These are phyloP conservation scores for Arthrobotrys conoides DNA, from an alignment of 2,329 filamentous ascomycete species.

Conservation along the genomic window DNA sequence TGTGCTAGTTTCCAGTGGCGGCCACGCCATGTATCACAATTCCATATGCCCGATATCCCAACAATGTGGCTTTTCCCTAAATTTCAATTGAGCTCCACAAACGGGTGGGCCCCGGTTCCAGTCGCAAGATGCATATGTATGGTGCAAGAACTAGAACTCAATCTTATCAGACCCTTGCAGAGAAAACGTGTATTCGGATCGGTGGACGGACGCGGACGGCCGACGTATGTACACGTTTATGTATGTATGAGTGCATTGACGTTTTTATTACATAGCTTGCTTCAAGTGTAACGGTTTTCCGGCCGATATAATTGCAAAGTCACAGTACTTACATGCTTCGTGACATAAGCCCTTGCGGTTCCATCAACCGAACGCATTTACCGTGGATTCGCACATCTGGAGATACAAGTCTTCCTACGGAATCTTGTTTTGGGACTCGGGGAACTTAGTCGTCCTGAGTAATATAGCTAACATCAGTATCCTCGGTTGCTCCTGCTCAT, in stretches of 20 bases:
- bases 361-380: constrained; percentile 23
- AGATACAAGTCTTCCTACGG: constrained; percentile 26
- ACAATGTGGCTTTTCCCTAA: constrained; percentile 23
- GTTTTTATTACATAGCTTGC: constrained; percentile 8
- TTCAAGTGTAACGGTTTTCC: background rate
- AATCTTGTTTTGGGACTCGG: constrained; percentile 5
- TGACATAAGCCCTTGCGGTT: constrained; percentile 20
- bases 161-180: constrained; percentile 40
- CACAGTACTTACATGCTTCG: constrained; percentile 19
- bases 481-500: constrained; percentile 24
- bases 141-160: constrained; percentile 26
- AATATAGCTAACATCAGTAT: constrained; percentile 25
- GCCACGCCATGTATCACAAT: constrained; percentile 23
- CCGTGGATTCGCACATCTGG: constrained; percentile 27
- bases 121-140: constrained; percentile 28
- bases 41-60: constrained; percentile 47
- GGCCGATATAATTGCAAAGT: constrained; percentile 20
- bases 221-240: constrained; percentile 5
- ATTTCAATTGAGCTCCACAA: constrained; percentile 35
- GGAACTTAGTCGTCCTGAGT: constrained; percentile 7
- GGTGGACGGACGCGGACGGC: constrained; percentile 26
- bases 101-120: constrained; percentile 19
- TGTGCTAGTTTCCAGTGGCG: constrained; percentile 15
- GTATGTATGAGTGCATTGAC: constrained; percentile 23
- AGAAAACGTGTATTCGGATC: constrained; percentile 32